These are phyloP conservation scores for Dendrocalamus latiflorus DNA, from an alignment of 202 grass and related monocot species.

Conservation along the genomic window DNA sequence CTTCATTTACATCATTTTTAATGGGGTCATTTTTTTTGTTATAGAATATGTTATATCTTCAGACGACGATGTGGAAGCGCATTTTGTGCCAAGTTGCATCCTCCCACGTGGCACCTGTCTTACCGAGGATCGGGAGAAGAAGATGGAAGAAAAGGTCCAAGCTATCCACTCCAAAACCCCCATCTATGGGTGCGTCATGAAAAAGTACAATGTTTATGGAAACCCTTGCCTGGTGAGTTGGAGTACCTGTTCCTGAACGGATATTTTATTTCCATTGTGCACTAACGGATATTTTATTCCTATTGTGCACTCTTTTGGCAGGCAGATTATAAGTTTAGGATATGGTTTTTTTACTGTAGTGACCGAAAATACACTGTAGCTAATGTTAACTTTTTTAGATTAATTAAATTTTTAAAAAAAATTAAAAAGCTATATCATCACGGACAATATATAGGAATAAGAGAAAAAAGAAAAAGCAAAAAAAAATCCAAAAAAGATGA, in stretches of 20 bases:
- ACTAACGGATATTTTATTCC: no score
- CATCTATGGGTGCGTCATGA: neutral
- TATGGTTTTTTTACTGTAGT: no score
- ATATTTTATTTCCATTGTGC: no score
- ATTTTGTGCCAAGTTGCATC: neutral
- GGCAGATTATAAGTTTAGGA: no score
- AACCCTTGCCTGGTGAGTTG: neutral
- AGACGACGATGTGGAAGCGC: neutral
- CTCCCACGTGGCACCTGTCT: neutral
- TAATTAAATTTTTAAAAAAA: no score
- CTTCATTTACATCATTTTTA: neutral
- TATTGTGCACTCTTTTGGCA: neutral
- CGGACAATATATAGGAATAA: no score
- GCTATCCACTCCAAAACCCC: neutral
- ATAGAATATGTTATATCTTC: neutral
- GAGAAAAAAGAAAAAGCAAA: no score
- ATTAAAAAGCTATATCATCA: no score
- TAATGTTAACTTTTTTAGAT: no score
- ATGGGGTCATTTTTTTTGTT: neutral
- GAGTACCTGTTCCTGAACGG: no score
- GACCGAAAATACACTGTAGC: no score
- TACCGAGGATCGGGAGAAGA: neutral
- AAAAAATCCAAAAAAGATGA: no score
- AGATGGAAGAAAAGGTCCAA: neutral
- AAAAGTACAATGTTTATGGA: neutral